Base-by-base conservation (phyloP, 768 basidiomycete species). In the Boletus eberwhitei region DNA sequence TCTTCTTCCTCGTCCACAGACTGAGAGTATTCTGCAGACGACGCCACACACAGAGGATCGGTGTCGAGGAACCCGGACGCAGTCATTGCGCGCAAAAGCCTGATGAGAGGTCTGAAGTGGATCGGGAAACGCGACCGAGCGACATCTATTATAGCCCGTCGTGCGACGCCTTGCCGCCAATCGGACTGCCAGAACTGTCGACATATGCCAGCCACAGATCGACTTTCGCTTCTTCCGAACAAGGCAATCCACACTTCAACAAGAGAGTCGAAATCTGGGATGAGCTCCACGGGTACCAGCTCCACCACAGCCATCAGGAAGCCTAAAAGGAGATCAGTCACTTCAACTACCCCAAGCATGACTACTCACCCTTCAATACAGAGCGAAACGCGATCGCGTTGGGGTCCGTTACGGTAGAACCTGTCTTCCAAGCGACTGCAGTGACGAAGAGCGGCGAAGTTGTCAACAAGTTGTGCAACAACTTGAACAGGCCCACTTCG, bases 111-210 rank as follows among this genome's bases (percentile, higher is more conserved):
- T 24, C 78, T 76, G 57, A 88, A 78, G 51, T 92, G 85, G 31
- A 91, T 79, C 3, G 94, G 94, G 71, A 93, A 98, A 3, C 90
- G 82, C 9, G 88, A 81, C 4, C 88, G 81, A 8, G 88, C 83
- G 22, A 92, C 84, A 56, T 94, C 92, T 51, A 98, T 81, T 47
- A 95, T 80, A 35, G 89, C 88, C 26, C 88, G 82, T 31, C 93
- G 88, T 19, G 85, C 73, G 4, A 79, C 77, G 44, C 83, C 83
- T 36, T 79, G 75, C 37, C 82, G 74, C 83, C 85, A 89, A 64
- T 94, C 92, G 2, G 74, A 77, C 50, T 84, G 77, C 93, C 94
- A 98, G 68, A 84, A 95, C 60, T 94, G 90, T 6, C 79, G 74
- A 59, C 87, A 88, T 55, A 96, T 84, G 3, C 81, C 82, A 12